These are phyloP conservation scores for Aureobasidium pullulans DNA, from an alignment of 2,329 filamentous ascomycete species.

Conservation along the genomic window DNA sequence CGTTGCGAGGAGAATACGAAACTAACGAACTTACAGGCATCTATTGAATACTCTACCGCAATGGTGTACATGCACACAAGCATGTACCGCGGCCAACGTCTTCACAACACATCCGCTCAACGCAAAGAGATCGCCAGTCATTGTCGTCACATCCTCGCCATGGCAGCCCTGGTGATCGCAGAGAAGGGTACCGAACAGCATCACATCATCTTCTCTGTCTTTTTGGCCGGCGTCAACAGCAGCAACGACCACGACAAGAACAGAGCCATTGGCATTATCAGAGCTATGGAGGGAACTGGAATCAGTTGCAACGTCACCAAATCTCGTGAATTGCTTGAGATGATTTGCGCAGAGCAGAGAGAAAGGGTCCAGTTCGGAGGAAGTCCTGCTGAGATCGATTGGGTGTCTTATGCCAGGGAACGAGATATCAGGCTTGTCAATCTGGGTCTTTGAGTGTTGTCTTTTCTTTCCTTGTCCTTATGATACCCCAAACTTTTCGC, in stretches of 20 bases:
- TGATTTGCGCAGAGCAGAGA: constrained; percentile 42
- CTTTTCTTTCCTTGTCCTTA: too few species aligned
- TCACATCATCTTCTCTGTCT: constrained; percentile 46
- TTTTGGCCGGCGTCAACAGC: constrained; percentile 45
- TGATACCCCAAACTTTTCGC: neutral
- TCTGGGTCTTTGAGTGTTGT: constrained; percentile 33
- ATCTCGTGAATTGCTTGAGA: constrained; percentile 39
- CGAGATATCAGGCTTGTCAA: constrained; percentile 42
- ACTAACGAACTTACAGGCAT: neutral
- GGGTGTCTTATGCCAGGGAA: constrained; percentile 42
- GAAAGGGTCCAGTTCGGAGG: constrained; percentile 33
- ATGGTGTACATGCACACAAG: constrained; percentile 48
- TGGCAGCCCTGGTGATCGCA: constrained; percentile 25
- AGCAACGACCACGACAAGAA: constrained; percentile 36
- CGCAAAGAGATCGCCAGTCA: constrained; percentile 21
- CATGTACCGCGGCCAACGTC: constrained; percentile 44
- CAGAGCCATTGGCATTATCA: constrained; percentile 42
- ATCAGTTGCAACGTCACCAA: constrained; percentile 42
- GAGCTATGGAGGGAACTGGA: constrained; percentile 38
- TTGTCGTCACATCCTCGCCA: constrained; percentile 36
- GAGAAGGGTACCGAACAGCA: constrained; percentile 24
- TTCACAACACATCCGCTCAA: constrained; percentile 21
- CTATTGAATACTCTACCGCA: constrained; percentile 18
- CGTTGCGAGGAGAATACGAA: neutral
- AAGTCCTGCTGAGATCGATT: constrained; percentile 41